Percentiles rank a stretch among this genome's conserved stretches.
phyloP scores from a whole-genome alignment of 352 stramenopile species.

The Phytophthora citrophthora region DNA sequence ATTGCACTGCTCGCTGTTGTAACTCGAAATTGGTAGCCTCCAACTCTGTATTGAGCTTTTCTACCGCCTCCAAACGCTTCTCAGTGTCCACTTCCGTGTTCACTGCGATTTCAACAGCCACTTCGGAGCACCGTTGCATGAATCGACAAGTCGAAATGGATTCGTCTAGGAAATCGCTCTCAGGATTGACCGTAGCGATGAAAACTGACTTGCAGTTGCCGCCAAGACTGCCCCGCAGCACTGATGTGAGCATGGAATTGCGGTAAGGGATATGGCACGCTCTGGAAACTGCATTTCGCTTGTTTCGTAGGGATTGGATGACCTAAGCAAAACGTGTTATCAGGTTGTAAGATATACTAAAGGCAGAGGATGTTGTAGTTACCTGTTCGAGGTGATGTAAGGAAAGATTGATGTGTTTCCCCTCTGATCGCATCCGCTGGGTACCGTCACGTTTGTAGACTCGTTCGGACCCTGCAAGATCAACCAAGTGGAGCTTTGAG shows the following conservation, averaged over 20 bases:
- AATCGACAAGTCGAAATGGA: constrained; percentile 97
- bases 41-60: constrained; percentile 60
- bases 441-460: constrained; percentile 94
- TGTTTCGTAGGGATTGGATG: constrained; percentile 93
- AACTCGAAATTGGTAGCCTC: constrained; percentile 53
- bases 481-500: constrained; percentile 95
- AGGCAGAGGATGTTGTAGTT: neutral
- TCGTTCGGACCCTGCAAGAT: constrained; percentile 95
- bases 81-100: constrained; percentile 75
- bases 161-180: constrained; percentile 88
- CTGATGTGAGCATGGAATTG: constrained; percentile 97
- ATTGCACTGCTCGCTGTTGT: constrained; percentile 45
- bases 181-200: constrained; percentile 95
- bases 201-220: constrained; percentile 98
- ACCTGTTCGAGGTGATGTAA: constrained; percentile 95
- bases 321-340: constrained; percentile 57
- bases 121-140: constrained; percentile 93
- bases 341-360: neutral
- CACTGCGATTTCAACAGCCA: constrained; percentile 73
- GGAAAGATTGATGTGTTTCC: constrained; percentile 96
- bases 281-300: constrained; percentile 50
- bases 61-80: constrained; percentile 57
- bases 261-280: constrained; percentile 94
- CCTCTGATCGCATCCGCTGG: constrained; percentile 92
- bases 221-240: constrained; percentile 93